These are phyloP conservation scores for Dictyostelium brefeldianum DNA, from an alignment of 78 protist species.

Conservation along the genomic window DNA sequence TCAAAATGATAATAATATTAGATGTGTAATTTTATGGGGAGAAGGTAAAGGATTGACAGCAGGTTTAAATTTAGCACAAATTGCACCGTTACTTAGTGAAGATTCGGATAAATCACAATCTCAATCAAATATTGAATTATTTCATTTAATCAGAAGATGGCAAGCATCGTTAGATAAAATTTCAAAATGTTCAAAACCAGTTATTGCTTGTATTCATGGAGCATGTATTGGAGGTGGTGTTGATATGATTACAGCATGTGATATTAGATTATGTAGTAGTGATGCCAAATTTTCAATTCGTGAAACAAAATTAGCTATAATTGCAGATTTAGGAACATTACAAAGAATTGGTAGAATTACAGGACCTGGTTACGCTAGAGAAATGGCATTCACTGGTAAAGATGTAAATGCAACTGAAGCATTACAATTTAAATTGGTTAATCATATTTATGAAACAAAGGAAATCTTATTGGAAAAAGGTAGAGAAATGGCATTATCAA, in stretches of 20 bases:
- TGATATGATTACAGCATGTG: constrained; percentile 87
- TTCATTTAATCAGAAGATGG: constrained; percentile 68
- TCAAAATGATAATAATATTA: constrained; percentile 56
- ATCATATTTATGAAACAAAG: constrained; percentile 28
- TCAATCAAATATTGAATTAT: constrained; percentile 6
- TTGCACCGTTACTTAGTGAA: neutral
- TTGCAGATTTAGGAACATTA: constrained; percentile 93
- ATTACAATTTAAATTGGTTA: constrained; percentile 44
- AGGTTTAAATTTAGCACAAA: constrained; percentile 47
- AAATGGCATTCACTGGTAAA: constrained; percentile 85
- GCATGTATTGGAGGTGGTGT: constrained; percentile 90
- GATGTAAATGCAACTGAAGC: constrained; percentile 75
- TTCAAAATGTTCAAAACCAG: constrained; percentile 78
- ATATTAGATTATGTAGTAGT: constrained; percentile 76
- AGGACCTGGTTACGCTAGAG: constrained; percentile 79
- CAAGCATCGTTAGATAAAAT: constrained; percentile 70
- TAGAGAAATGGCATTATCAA: constrained; percentile 53
- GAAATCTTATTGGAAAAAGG: constrained; percentile 56
- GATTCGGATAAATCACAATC: constrained; percentile 25
- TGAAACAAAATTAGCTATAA: constrained; percentile 89
- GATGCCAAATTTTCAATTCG: constrained; percentile 84
- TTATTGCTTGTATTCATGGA: constrained; percentile 86
- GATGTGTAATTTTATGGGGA: constrained; percentile 39
- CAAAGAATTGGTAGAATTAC: constrained; percentile 81
- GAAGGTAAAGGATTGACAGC: constrained; percentile 65